Base-by-base conservation (phyloP, 129 eudicot genomes). In the Flaveria sonorensis region DNA sequence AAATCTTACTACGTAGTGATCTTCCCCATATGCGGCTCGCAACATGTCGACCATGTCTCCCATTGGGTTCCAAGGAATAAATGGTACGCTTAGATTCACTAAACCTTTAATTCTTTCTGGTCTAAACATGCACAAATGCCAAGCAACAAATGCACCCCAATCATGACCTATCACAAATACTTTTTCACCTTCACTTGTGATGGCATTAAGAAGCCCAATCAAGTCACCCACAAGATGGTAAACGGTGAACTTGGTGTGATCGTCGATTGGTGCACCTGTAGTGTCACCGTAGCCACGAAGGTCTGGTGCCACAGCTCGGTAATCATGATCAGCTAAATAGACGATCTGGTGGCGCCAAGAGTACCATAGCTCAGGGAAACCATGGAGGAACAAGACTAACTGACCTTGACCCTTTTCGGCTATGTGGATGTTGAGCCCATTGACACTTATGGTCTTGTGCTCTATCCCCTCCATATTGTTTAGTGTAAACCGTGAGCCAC, bases 311-410 rank as follows among this genome's bases (percentile, higher is more conserved):
- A 83, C 84, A 8, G 86, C 87, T 55, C 83, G 73, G 56, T 81
- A 87, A 42, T 88, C 91, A 36, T 81, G 84, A 67, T 79, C 70
- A 0, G 91, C 83, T 32, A 87, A 47, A 74, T 79, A 79, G 16
- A 81, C 7, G 66, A 87, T 84, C 76, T 87, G 88, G 84, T 87
- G 88, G 67, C 88, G 84, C 90, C 90, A 83, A 0, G 86, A 77
- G 83, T 87, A 87, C 88, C 86, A 87, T 52, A 84, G 83, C 79
- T 84, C 86, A 7, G 91, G 86, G 59, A 87, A 87, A 32, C 91
- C 91, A 45, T 84, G 91, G 60, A 87, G 10, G 83, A 87, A 72
- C 53, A 87, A 74, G 70, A 84, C 83, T 53, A 84, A 7, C 26
- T 75, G 91, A 39, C 88, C 91, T 51, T 83, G 30, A 26, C 91